Conservation (phyloP, 768 basidiomycete genomes). For the Boletales sp. region DNA sequence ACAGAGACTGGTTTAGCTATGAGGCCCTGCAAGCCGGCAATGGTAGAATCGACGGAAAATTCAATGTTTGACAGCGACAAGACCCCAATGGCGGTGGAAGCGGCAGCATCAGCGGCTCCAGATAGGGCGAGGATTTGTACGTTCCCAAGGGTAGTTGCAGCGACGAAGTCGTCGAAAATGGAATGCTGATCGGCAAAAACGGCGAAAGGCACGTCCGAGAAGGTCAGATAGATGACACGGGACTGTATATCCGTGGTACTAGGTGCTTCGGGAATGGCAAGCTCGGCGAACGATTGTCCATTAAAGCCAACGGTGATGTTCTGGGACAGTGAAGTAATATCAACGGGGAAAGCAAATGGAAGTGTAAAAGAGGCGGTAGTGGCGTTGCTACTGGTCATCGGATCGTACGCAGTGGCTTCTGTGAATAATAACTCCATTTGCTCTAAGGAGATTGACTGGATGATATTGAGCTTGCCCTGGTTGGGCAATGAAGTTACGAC, state of each 20-base stretch:
- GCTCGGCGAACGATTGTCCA: constrained; percentile 54
- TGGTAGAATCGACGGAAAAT: constrained; percentile 55
- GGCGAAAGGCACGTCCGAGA: constrained; percentile 56
- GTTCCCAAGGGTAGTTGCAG: constrained; percentile 52
- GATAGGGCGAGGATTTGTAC: constrained; percentile 47
- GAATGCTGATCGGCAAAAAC: constrained; percentile 46
- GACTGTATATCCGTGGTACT: constrained; percentile 56
- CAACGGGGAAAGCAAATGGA: constrained; percentile 67
- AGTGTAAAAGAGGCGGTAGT: constrained; percentile 63
- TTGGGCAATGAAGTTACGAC: constrained; percentile 61
- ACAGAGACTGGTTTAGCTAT: constrained; percentile 54
- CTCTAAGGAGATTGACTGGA: constrained; percentile 60
- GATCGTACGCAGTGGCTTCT: constrained; percentile 51
- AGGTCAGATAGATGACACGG: constrained; percentile 59
- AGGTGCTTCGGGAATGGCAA: constrained; percentile 55
- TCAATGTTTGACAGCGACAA: constrained; percentile 53
- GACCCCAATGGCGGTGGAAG: constrained; percentile 63
- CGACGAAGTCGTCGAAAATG: constrained; percentile 59
- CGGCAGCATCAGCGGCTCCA: constrained; percentile 54
- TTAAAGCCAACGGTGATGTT: constrained; percentile 52
- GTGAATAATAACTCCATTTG: constrained; percentile 60
- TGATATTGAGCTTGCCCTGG: constrained; percentile 56
- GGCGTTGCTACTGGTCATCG: constrained; percentile 54
- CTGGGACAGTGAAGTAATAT: constrained; percentile 60
- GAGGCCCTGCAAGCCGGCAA: constrained; percentile 65